Evolutionary conservation across 2,329 filamentous ascomycete species (phyloP).

Genomic region (Emmonsiellopsis sp.): DNA sequence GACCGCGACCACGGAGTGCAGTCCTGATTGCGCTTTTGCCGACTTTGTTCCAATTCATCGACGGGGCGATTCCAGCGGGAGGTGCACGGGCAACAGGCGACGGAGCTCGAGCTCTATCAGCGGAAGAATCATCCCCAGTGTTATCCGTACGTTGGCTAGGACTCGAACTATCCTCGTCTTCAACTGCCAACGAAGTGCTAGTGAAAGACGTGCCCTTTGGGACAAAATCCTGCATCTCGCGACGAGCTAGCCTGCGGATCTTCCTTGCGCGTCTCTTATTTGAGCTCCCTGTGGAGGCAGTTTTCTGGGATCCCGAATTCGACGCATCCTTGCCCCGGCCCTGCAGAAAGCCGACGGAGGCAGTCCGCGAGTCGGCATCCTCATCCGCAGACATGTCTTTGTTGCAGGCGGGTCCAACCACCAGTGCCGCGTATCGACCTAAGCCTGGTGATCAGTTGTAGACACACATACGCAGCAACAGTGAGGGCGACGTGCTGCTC

Average conservation of each 20-base stretch:
- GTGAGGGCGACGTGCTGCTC: not conserved
- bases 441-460: not conserved
- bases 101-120: not conserved
- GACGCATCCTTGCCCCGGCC: constrained; percentile 14
- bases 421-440: not conserved
- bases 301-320: constrained; percentile 15
- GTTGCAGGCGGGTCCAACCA: not conserved
- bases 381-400: constrained; percentile 18
- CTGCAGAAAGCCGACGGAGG: constrained; percentile 33
- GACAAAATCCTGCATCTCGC: constrained; percentile 26
- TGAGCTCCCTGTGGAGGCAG: constrained; percentile 14
- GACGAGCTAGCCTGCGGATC: constrained; percentile 13
- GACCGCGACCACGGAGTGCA: constrained; percentile 25
- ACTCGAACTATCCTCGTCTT: constrained; percentile 22
- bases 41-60: constrained; percentile 37
- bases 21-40: constrained; percentile 34
- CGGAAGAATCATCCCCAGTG: constrained; percentile 7
- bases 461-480: not conserved
- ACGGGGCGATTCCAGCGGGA: constrained; percentile 16
- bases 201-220: constrained; percentile 28
- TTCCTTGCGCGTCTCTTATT: constrained; percentile 21
- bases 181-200: constrained; percentile 21
- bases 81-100: not conserved
- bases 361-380: constrained; percentile 36
- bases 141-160: constrained; percentile 12